Evolutionary conservation across 345 rosid genomes (phyloP), one percentile per base, ranked within the genome.

Genomic region (Gossypioides kirkii): DNA sequence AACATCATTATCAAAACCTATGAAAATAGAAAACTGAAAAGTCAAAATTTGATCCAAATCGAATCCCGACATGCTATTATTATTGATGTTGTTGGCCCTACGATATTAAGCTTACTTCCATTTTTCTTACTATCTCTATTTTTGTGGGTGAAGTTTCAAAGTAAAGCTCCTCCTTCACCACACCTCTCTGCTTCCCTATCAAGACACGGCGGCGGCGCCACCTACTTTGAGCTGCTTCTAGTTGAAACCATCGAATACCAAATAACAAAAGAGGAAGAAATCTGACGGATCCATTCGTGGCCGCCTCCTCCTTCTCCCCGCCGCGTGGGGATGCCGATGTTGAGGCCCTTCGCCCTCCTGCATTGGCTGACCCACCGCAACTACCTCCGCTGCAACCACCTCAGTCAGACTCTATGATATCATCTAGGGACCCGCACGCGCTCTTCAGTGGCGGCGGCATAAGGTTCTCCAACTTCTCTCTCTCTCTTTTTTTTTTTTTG

Each of bases 361-460:
- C 75, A 58, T 66, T 69, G 69, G 70, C 28, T 59, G 49, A 75
- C 14, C 41, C 71, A 12, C 38, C 56, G 3, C 55, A 25, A 43
- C 59, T 8, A 12, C 13, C 52, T 12, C 71, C 77, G 32, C 38
- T 59, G n/a, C 72, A 17, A 54, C 77, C 26, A 1, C 38, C 41
- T 2, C 66, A 26, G 5, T 18, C 58, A 5, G 76, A 76, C 45
- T 12, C 12, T 49, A 79, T 82, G 84, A 82, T 79, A 2, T 68
- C 84, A 8, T 54, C 10, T 53, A 64, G 71, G 26, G 74, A 82
- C 73, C 83, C 80, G 25, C 70, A 71, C 68, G 74, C 84, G 59
- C 72, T 79, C 65, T 79, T 77, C 61, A 85, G 88, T 58, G 88
- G 88, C 62, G 88, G 88, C 12, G 88, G 86, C 76, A 71, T 82